phyloP scores from a whole-genome alignment of 2,329 filamentous ascomycete species.

The Nemania sp. region DNA sequence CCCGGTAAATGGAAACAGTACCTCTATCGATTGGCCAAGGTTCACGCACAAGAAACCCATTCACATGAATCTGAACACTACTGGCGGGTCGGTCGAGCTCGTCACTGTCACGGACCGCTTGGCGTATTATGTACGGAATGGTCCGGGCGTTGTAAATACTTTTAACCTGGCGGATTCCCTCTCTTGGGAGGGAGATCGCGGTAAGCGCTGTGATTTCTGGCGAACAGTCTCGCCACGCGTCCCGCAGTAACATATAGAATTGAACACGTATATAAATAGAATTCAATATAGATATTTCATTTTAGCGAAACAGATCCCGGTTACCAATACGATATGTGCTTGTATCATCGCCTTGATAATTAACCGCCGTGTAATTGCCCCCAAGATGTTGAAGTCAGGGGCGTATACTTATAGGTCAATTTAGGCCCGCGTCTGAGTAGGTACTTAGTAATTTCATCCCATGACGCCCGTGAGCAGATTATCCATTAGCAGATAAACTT shows the following conservation, averaged over 20 bases:
- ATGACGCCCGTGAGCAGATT: too few species aligned
- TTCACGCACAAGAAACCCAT: conserved; percentile 39
- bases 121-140: conserved; percentile 32
- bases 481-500: too few species aligned
- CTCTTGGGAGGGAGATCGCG: conserved; percentile 36
- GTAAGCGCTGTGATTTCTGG: conserved; percentile 36
- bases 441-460: too few species aligned
- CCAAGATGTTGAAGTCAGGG: too few species aligned
- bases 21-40: conserved; percentile 38
- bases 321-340: too few species aligned
- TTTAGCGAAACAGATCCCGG: too few species aligned
- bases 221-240: conserved; percentile 30
- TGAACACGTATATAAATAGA: not conserved
- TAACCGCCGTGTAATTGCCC: too few species aligned
- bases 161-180: conserved; percentile 30
- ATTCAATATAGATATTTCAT: not conserved
- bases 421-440: too few species aligned
- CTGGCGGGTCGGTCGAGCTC: conserved; percentile 39
- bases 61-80: conserved; percentile 50
- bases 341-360: too few species aligned
- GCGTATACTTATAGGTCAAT: too few species aligned
- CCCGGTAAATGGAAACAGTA: conserved; percentile 32
- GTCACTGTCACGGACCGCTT: conserved; percentile 32
- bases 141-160: conserved; percentile 33
- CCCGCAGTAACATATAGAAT: conserved; percentile 22